Evolutionary conservation across 768 basidiomycete species (phyloP), one percentile per base, ranked within the genome.

Genomic region (Piloderma croceum): DNA sequence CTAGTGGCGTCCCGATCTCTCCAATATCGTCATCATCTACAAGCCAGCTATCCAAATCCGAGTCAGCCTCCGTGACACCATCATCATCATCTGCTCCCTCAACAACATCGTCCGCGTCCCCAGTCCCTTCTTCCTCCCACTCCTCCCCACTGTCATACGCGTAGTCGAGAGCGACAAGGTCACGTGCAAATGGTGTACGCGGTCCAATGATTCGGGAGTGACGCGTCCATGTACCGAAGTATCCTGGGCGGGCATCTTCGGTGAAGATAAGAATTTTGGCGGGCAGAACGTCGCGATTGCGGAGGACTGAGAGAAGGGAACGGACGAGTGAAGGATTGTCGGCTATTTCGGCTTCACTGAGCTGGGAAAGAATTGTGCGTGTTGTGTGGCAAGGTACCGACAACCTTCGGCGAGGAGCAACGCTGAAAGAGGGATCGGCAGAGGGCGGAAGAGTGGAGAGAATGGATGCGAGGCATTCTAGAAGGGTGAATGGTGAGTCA

Each of bases 91-190:
- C 65, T 15, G 53, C 70, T 24, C 64, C 65, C 31, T 68, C 69
- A 6, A 83, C 76, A 40, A 87, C 83, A 36, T 88, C 87, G 36
- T 83, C 89, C 9, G 79, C 87, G 18, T 82, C 89, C 3, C 73
- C 76, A 10, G 68, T 71, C 17, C 81, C 79, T 56, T 92, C 91
- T 42, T 85, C 87, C 47, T 90, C 90, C 96, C 96, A 98, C 51
- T 98, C 96, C 51, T 83, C 90, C 11, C 90, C 94, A 38, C 89
- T 92, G 64, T 99, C 93, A 54, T 93, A 90, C 4, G 76, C 75
- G 58, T 98, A 99, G 61, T 98, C 91, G 39, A 88, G 73, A 10
- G 76, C 71, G 1, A 83, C 65, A 9, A 77, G 68, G 52, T 99
- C 96, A 48, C 77, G 76, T 3, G 73, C 79, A 45, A 94, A 83